Percentiles rank a stretch among this genome's conserved stretches.
These are phyloP conservation scores for Rhizophagus sp. DNA, from an alignment of 192 early-diverging fungal genomes.

Conservation along the genomic window DNA sequence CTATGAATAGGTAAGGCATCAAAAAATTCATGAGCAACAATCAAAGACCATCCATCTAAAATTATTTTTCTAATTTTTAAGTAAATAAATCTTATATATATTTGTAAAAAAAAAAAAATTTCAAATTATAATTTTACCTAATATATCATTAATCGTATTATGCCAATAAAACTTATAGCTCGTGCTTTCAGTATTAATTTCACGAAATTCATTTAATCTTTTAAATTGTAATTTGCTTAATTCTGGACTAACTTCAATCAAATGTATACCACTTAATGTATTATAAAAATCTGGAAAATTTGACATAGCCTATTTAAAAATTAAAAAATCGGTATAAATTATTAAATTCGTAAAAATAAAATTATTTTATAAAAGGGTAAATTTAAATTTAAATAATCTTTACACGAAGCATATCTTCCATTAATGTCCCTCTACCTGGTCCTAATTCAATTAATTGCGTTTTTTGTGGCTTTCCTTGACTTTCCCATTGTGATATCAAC, in stretches of 20 bases:
- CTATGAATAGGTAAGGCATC: constrained; percentile 92
- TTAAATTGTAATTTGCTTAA: constrained; percentile 67
- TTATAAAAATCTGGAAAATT: constrained; percentile 70
- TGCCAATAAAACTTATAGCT: constrained; percentile 62
- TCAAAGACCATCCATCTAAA: constrained; percentile 59
- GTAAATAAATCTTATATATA: background rate
- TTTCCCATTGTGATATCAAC: constrained; percentile 83
- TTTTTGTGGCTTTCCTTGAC: constrained; percentile 59
- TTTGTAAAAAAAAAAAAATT: background rate
- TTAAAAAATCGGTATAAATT: no score
- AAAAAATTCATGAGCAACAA: constrained; percentile 96
- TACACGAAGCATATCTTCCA: constrained; percentile 88
- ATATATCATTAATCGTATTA: constrained; percentile 64
- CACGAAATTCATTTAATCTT: constrained; percentile 38
- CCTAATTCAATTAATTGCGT: constrained; percentile 79
- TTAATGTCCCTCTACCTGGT: constrained; percentile 92
- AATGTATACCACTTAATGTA: constrained; percentile 65
- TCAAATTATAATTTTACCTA: constrained; percentile 38
- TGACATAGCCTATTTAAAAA: constrained; percentile 46
- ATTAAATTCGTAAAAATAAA: background rate
- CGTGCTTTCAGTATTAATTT: constrained; percentile 38
- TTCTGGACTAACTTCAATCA: constrained; percentile 85
- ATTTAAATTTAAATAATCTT: background rate
- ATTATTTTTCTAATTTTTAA: background rate
- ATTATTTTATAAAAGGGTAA: background rate